Evolutionary conservation across 1,284 basidiomycete species (phyloP).

Genomic region (Amylostereum areolatum): DNA sequence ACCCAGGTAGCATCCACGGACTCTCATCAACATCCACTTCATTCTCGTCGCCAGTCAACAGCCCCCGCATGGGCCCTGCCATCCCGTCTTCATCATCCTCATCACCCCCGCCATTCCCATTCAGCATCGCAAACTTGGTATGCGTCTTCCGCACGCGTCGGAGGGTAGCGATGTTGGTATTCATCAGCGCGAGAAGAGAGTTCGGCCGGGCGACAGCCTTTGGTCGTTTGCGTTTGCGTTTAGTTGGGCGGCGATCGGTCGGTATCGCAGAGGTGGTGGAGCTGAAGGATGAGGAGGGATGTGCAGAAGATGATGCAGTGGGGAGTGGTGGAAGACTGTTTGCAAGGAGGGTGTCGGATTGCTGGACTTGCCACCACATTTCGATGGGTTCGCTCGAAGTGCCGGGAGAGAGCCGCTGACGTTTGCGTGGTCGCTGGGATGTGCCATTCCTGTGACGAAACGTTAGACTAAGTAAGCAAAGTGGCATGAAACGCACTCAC

Average conservation of each 20-base stretch:
- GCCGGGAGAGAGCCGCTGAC: slow-evolving; percentile 24
- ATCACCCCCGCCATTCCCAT: slow-evolving; percentile 18
- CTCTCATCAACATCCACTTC: slow-evolving; percentile 37
- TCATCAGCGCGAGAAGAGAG: slow-evolving; percentile 60
- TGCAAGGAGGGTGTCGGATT: slow-evolving; percentile 52
- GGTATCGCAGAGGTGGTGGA: slow-evolving; percentile 25
- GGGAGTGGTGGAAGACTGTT: slow-evolving; percentile 52
- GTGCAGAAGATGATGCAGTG: slow-evolving; percentile 20
- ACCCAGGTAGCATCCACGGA: slow-evolving; percentile 40
- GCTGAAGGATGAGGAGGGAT: slow-evolving; percentile 17
- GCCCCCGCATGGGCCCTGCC: slow-evolving; percentile 30
- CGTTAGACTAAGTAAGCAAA: slow-evolving; percentile 2
- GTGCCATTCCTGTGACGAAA: slow-evolving; percentile 29
- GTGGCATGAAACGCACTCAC: slow-evolving; percentile 29
- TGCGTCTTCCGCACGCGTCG: slow-evolving; percentile 66
- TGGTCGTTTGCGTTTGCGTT: slow-evolving; percentile 28
- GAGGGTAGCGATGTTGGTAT: slow-evolving; percentile 66
- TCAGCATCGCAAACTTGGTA: slow-evolving; percentile 58
- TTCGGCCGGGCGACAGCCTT: slow-evolving; percentile 23
- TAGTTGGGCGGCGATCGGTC: slow-evolving; percentile 4
- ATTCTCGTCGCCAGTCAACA: slow-evolving; percentile 32
- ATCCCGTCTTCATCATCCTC: slow-evolving; percentile 12
- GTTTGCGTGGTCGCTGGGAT: slow-evolving; percentile 36
- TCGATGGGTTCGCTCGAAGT: slow-evolving; percentile 37
- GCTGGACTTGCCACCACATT: slow-evolving; percentile 70